Percentiles rank a stretch among this genome's conserved stretches.
Evolutionary conservation across 2,329 filamentous ascomycete genomes (phyloP).

Genomic region (Rutstroemia sp.): DNA sequence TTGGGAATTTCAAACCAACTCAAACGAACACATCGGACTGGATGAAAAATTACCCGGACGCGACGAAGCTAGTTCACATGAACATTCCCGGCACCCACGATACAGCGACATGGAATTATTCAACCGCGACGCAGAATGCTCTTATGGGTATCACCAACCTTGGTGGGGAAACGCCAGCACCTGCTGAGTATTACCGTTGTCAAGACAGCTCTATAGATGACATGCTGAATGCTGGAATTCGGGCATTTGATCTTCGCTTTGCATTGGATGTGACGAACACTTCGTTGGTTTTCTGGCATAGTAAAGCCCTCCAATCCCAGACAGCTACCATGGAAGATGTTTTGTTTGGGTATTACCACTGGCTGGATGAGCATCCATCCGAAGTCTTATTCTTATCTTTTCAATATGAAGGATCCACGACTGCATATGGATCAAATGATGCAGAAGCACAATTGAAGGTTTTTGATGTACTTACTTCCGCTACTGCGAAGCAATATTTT

Average conservation of each 20-base stretch:
- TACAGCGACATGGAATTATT: conserved; percentile 45
- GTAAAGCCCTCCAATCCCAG: conserved; percentile 37
- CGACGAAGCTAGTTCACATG: conserved; percentile 37
- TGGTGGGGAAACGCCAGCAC: conserved; percentile 27
- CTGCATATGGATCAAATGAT: conserved; percentile 29
- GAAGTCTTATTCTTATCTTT: conserved; percentile 41
- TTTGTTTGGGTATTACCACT: conserved; percentile 40
- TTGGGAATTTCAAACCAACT: conserved; percentile 31
- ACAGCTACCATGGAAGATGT: conserved; percentile 37
- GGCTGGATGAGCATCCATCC: conserved; percentile 39
- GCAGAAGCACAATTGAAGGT: conserved; percentile 33
- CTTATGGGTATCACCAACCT: conserved; percentile 35
- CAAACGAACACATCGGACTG: conserved; percentile 31
- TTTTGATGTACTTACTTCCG: conserved; percentile 33
- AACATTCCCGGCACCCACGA: conserved; percentile 46
- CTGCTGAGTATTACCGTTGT: conserved; percentile 34
- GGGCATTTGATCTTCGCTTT: conserved; percentile 44
- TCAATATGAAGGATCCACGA: conserved; percentile 37
- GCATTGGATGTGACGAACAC: conserved; percentile 39
- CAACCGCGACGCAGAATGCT: conserved; percentile 33
- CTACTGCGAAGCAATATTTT: conserved; percentile 34
- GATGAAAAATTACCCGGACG: conserved; percentile 40
- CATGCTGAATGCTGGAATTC: conserved; percentile 39
- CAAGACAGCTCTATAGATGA: conserved; percentile 33
- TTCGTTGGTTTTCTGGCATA: conserved; percentile 42